Evolutionary conservation across 2,329 filamentous ascomycete genomes (phyloP).

Genomic region (Xylaria sp.): DNA sequence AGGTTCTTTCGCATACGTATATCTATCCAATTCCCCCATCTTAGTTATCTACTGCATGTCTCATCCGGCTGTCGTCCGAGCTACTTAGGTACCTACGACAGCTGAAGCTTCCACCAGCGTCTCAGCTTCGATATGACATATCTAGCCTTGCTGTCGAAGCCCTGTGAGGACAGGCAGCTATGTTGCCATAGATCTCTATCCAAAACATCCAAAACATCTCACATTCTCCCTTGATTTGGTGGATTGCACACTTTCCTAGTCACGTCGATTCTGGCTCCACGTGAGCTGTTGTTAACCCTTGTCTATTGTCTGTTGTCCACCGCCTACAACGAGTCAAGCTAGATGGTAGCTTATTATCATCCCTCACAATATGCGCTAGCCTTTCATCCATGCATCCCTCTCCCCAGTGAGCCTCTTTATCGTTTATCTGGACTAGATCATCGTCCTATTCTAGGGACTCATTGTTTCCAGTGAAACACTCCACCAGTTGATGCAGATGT

Average conservation of each 20-base stretch:
- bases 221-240: neutral
- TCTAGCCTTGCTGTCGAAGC: neutral
- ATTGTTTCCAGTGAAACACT: neutral
- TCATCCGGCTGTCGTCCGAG: constrained; percentile 2
- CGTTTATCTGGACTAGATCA: neutral
- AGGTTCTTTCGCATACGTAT: neutral
- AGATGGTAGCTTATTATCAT: constrained; percentile 8
- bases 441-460: neutral
- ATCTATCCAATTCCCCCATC: constrained; percentile 1
- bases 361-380: neutral
- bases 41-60: neutral
- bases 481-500: neutral
- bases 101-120: constrained; percentile 12
- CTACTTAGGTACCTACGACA: neutral
- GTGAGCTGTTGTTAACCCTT: constrained; percentile 11
- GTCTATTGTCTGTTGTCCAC: neutral
- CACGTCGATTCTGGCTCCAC: neutral
- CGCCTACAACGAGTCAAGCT: neutral
- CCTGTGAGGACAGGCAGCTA: neutral
- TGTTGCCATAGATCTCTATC: neutral
- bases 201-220: neutral
- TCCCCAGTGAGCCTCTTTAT: neutral
- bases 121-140: neutral
- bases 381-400: neutral
- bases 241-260: neutral